phyloP scores from a whole-genome alignment of 2,329 filamentous ascomycete genomes.

The Domatiomyces catenatus region DNA sequence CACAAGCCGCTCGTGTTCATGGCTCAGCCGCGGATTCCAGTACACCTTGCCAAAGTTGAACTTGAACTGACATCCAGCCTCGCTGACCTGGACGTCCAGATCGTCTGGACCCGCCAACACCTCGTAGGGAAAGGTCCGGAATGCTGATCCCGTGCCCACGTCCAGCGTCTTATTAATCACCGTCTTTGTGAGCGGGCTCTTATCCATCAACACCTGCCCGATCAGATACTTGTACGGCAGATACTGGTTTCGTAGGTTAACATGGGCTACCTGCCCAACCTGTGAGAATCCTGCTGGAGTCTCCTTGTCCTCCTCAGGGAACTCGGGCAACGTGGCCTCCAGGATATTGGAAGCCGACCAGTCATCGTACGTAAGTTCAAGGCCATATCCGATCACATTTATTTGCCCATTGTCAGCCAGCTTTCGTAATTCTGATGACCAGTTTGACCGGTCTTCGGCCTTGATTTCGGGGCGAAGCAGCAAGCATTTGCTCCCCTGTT shows the following conservation, averaged over 20 bases:
- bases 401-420: conserved; percentile 55
- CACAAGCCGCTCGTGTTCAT: conserved; percentile 71
- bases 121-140: conserved; percentile 86
- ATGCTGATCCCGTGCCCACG: conserved; percentile 72
- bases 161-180: conserved; percentile 94
- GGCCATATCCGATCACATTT: conserved; percentile 56
- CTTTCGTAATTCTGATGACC: conserved; percentile 54
- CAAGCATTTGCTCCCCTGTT: conserved; percentile 23
- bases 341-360: conserved; percentile 84
- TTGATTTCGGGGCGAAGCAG: conserved; percentile 26
- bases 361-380: conserved; percentile 67
- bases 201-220: conserved; percentile 73
- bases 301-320: conserved; percentile 52
- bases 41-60: conserved; percentile 97
- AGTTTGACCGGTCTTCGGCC: conserved; percentile 47
- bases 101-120: conserved; percentile 69
- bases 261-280: conserved; percentile 80
- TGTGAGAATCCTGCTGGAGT: conserved; percentile 75
- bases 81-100: conserved; percentile 65
- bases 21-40: conserved; percentile 88
- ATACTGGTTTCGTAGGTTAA: conserved; percentile 75
- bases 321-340: conserved; percentile 58
- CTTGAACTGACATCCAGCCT: conserved; percentile 70
- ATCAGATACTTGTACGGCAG: conserved; percentile 76
- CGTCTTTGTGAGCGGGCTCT: conserved; percentile 65